These are phyloP conservation scores for Trichoderma gracile DNA, from an alignment of 2,329 filamentous ascomycete species.

Conservation along the genomic window DNA sequence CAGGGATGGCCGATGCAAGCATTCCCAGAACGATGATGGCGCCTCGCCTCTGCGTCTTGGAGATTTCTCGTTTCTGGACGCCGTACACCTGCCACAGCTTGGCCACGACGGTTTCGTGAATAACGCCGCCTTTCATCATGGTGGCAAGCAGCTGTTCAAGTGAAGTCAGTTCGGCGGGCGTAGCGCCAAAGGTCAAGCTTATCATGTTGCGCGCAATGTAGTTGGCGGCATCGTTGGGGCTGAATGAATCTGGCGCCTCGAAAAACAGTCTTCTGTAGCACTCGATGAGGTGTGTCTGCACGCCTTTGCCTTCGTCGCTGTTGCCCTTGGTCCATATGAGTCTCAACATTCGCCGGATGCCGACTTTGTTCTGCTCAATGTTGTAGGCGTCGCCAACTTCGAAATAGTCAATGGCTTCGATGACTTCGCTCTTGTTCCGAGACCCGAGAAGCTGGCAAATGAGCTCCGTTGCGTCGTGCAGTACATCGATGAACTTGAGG, in stretches of 20 bases:
- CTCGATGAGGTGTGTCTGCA: constrained; percentile 94
- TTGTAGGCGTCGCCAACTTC: constrained; percentile 95
- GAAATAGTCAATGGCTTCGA: constrained; percentile 99
- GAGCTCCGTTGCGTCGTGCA: constrained; percentile 77
- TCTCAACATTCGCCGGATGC: constrained; percentile 92
- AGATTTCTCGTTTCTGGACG: constrained; percentile 90
- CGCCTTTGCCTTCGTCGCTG: constrained; percentile 97
- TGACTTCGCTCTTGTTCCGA: constrained; percentile 96
- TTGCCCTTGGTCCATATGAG: constrained; percentile 99
- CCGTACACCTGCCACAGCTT: constrained; percentile 99
- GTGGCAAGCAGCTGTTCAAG: constrained; percentile 92
- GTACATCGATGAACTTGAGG: constrained; percentile 86
- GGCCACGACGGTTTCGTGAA: constrained; percentile 80
- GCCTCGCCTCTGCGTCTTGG: constrained; percentile 82
- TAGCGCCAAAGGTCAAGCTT: constrained; percentile 93
- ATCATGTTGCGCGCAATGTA: constrained; percentile 99
- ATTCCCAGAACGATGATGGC: constrained; percentile 96
- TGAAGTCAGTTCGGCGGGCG: constrained; percentile 90
- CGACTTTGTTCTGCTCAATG: constrained; percentile 86
- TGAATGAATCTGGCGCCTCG: constrained; percentile 87
- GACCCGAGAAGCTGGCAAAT: constrained; percentile 89
- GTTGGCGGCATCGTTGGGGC: constrained; percentile 84
- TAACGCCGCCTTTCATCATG: constrained; percentile 93
- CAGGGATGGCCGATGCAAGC: constrained; percentile 88
- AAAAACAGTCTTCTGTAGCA: constrained; percentile 97